These are phyloP conservation scores for Pisolithus marmoratus DNA, from an alignment of 768 basidiomycete genomes.

Conservation along the genomic window DNA sequence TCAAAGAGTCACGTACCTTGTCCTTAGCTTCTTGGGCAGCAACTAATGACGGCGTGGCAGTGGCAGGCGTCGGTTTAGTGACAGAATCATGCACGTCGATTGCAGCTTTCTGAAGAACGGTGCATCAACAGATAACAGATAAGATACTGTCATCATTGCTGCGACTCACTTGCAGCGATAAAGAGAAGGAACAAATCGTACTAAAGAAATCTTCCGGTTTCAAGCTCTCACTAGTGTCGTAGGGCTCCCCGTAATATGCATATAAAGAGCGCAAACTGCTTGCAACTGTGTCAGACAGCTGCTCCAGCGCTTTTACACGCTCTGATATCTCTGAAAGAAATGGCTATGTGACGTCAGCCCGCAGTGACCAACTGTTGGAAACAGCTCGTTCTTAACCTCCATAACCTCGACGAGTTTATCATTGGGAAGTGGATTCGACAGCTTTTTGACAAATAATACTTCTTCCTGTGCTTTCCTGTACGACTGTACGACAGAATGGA, in stretches of 20 bases:
- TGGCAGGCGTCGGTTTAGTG: background rate
- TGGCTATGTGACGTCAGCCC: slow-evolving; percentile 15
- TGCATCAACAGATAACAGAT: slow-evolving; percentile 1
- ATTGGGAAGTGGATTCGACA: slow-evolving; percentile 25
- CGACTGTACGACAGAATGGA: slow-evolving; percentile 53
- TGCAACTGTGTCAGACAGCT: slow-evolving; percentile 52
- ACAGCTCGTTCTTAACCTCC: slow-evolving; percentile 41
- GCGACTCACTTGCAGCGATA: slow-evolving; percentile 54
- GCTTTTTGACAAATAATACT: slow-evolving; percentile 37
- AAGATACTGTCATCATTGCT: background rate
- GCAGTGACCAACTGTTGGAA: background rate
- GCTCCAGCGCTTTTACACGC: slow-evolving; percentile 59
- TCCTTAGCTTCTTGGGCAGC: background rate
- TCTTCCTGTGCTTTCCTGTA: slow-evolving; percentile 54
- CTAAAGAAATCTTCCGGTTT: slow-evolving; percentile 85
- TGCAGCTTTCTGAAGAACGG: slow-evolving; percentile 54
- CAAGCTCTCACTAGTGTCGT: slow-evolving; percentile 53
- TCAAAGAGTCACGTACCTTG: background rate
- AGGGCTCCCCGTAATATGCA: slow-evolving; percentile 73
- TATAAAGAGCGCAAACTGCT: slow-evolving; percentile 56
- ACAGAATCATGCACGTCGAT: slow-evolving; percentile 53
- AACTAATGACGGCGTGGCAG: background rate
- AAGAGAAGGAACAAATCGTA: slow-evolving; percentile 67
- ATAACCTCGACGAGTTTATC: slow-evolving; percentile 68
- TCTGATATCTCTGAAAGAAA: slow-evolving; percentile 34